Base-by-base conservation (phyloP, 257 asterid genomes). In the Nicotiana noctiflora region DNA sequence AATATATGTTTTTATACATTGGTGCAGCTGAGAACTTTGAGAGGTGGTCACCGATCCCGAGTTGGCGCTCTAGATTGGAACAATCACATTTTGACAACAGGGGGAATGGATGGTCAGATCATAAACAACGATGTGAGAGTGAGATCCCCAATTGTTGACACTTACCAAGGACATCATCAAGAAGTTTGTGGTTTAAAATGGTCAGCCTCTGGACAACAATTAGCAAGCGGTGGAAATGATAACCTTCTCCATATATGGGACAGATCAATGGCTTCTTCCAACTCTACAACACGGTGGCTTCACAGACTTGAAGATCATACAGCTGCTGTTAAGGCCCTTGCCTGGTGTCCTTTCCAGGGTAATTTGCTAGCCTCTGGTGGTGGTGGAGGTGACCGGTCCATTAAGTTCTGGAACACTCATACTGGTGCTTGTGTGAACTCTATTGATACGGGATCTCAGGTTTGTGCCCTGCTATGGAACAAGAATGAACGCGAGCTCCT, bases 11-110 rank as follows among this genome's bases (percentile, higher is more conserved):
- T 59, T 17, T 18, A 2, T 81, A 59, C 63, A 59, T 5, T 5
- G 23, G 44, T 77, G 59, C 88, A 88, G 92, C 81, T 89, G 85
- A 85, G 92, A 79, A 87, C 89, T 37, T 19, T 87, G 84, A 82
- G 79, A 84, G 88, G 90, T 11, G 79, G 83, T 32, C 83, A 81
- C 79, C 44, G 61, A 5, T 81, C 80, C 32, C 80, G 83, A 70
- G 80, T 81, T 40, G 83, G 83, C 4, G 80, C 83, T 59, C 59
- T 81, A 49, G 88, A 85, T 67, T 85, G 85, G 88, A 85, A 85
- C 76, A 60, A 29, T 44, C 82, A 82, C 60, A 32, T 85, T 55
- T 57, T 85, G 80, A 85, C 88, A 59, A 82, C 85, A 4, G 85
- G 88, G n/a, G 85, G 88, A 29, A 77, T 82, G 83, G 88, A 85